Base-by-base conservation (phyloP, 108 stramenopile genomes). In the Tribonema minus region DNA sequence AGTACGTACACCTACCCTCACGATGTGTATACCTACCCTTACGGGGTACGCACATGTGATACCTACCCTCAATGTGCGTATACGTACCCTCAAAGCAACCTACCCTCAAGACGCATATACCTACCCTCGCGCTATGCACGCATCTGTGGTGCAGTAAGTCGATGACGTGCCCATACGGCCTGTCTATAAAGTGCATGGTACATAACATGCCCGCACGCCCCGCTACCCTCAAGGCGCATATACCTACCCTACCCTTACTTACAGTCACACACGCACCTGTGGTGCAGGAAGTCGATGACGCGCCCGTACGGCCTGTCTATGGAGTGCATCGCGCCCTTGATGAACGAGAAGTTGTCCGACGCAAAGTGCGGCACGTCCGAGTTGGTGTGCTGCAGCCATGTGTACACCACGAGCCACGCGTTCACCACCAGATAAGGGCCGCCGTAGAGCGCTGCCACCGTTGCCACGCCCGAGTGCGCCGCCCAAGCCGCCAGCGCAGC, bases 331-430 rank as follows among this genome's bases (percentile, higher is more conserved):
- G 95, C 95, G 41, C 98, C 98, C 75, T 90, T 90, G 59, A 98
- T 91, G 93, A 94, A 97, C 33, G 91, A 94, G 95, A 95, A 98
- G 74, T 95, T 90, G 37, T 85, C 90, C 32, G 88, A 90, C 15
- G 94, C 93, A 82, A 95, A 97, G 58, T 98, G 98, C 2, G 96
- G 96, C 73, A 98, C 91, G 76, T 92, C 91, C 12, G 94, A 92
- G 67, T 97, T 93, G 33, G 92, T 94, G 90, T 98, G 98, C 86
- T 98, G 98, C 78, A 98, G 90, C 94, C 94, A 98, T 12, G 98
- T 98, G 91, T 95, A 95, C 34, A 95, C 85, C 33, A 97, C 95
- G 70, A 98, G 88, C 93, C 94, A 94, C 28, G 90, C 91, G 68
- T 98, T 97, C 81, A 89, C 90, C 80, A 94, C 88, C 70, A 93